Percentiles rank a stretch among this genome's conserved stretches.
Evolutionary conservation across 352 stramenopile species (phyloP).

Genomic region (Hyaloperonospora arabidopsidis): DNA sequence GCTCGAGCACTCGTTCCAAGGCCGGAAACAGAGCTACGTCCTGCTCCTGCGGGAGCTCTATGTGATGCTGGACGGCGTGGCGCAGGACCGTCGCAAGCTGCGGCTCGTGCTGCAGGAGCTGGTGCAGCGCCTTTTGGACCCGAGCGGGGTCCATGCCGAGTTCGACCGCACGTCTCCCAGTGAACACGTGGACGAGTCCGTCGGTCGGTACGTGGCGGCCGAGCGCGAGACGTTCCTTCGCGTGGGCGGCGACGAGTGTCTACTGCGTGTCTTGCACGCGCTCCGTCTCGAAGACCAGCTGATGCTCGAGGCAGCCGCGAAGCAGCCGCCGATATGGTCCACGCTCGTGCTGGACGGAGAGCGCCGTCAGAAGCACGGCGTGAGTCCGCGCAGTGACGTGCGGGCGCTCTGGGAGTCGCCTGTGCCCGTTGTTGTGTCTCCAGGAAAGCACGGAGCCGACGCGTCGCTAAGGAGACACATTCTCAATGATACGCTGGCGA

Average conservation of each 20-base stretch:
- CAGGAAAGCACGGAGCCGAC: constrained; percentile 39
- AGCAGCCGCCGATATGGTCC: constrained; percentile 19
- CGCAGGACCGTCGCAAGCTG: constrained; percentile 48
- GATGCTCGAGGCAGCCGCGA: constrained; percentile 5
- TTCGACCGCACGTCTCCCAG: constrained; percentile 4
- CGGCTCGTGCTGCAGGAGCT: constrained; percentile 62
- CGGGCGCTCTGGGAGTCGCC: constrained; percentile 51
- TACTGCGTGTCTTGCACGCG: constrained; percentile 63
- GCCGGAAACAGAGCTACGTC: constrained; percentile 39
- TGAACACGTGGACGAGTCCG: constrained; percentile 17
- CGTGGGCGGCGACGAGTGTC: constrained; percentile 62
- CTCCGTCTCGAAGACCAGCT: constrained; percentile 50
- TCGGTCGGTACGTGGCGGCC: constrained; percentile 29
- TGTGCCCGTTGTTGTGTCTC: constrained; percentile 24
- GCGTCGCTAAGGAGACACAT: constrained; percentile 42
- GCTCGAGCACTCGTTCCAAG: constrained; percentile 37
- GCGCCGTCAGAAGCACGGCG: constrained; percentile 20
- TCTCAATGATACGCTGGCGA: constrained; percentile 68
- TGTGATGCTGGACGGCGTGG: constrained; percentile 39
- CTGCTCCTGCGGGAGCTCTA: constrained; percentile 64
- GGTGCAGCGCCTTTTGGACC: constrained; percentile 62
- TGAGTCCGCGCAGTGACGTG: constrained; percentile 40
- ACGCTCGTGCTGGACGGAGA: constrained; percentile 33
- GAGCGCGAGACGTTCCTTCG: constrained; percentile 67
- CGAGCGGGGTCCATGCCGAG: constrained; percentile 41